Evolutionary conservation across 2,329 filamentous ascomycete genomes (phyloP).

Genomic region (Teratosphaeriaceae sp.): DNA sequence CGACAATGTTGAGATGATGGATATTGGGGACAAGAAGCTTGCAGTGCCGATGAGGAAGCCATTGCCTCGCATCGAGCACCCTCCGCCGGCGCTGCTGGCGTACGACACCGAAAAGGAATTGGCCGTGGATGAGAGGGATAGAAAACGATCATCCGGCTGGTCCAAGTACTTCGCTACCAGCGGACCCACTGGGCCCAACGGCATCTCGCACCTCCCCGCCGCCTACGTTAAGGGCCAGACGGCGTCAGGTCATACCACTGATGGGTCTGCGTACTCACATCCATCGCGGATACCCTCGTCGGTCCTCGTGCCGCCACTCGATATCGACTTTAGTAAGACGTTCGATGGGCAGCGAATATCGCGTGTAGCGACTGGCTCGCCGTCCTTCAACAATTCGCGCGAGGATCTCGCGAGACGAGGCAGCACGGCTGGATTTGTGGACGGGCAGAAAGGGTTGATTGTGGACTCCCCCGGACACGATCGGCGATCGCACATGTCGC

Average conservation of each 20-base stretch:
- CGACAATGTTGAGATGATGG: conserved; percentile 35
- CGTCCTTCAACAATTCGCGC: conserved; percentile 57
- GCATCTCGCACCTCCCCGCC: conserved; percentile 26
- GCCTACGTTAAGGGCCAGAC: conserved; percentile 29
- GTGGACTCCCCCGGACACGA: conserved; percentile 17
- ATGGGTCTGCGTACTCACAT: conserved; percentile 45
- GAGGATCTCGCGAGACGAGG: conserved; percentile 32
- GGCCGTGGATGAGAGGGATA: conserved; percentile 20
- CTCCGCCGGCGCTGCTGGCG: conserved; percentile 2
- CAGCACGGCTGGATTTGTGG: conserved; percentile 13
- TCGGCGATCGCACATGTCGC: conserved; percentile 49
- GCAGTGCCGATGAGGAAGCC: conserved; percentile 21
- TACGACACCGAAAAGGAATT: conserved; percentile 9
- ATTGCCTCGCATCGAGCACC: conserved; percentile 4
- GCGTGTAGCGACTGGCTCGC: conserved; percentile 62
- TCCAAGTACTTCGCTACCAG: conserved; percentile 31
- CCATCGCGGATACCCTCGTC: conserved; percentile 43
- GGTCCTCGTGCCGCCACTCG: conserved; percentile 62
- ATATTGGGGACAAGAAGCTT: conserved; percentile 34
- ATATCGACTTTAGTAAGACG: conserved; percentile 45
- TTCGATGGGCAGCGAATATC: conserved; percentile 57
- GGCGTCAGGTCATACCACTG: conserved; percentile 39
- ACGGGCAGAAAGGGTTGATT: conserved; percentile 25
- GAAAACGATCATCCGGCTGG: conserved; percentile 53
- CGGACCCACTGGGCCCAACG: conserved; percentile 31